Evolutionary conservation across 2,329 filamentous ascomycete genomes (phyloP).

Genomic region (Rhynchosporium graminicola): DNA sequence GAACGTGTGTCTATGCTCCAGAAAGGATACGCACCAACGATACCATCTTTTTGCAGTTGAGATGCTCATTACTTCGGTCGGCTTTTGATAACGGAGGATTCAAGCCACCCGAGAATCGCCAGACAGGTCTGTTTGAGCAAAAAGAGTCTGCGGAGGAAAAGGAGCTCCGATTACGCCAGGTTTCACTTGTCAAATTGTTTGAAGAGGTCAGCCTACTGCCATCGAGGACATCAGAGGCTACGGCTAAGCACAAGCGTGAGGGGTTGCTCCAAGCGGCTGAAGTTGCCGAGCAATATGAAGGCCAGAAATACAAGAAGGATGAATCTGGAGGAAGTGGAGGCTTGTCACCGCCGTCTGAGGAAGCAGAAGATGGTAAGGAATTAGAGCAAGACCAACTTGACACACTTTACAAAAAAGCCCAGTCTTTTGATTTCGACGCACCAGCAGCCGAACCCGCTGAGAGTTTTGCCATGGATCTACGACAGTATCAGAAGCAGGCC

Average conservation of each 20-base stretch:
- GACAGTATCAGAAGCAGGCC: constrained; percentile 94
- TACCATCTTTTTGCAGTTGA: constrained; percentile 87
- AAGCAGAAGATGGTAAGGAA: constrained; percentile 81
- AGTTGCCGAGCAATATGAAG: constrained; percentile 74
- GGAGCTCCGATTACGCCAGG: constrained; percentile 77
- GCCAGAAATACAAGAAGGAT: constrained; percentile 48
- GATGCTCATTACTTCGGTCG: constrained; percentile 71
- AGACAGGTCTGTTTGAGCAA: constrained; percentile 75
- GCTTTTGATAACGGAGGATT: constrained; percentile 71
- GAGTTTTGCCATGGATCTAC: constrained; percentile 79
- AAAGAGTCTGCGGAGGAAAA: constrained; percentile 86
- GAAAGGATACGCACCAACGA: constrained; percentile 87
- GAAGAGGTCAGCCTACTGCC: constrained; percentile 85
- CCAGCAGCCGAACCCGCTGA: constrained; percentile 81
- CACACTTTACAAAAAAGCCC: constrained; percentile 89
- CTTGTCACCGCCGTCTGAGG: constrained; percentile 54
- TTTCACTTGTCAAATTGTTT: constrained; percentile 84
- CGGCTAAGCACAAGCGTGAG: constrained; percentile 78
- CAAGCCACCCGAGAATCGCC: constrained; percentile 66
- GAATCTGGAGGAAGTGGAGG: constrained; percentile 26
- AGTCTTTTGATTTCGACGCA: constrained; percentile 93
- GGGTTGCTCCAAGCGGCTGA: constrained; percentile 86
- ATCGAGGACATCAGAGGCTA: constrained; percentile 69
- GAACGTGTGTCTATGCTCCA: constrained; percentile 83
- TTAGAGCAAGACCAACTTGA: constrained; percentile 95